Percentiles rank a stretch among this genome's conserved stretches.
phyloP scores from a whole-genome alignment of 1,139 yeast species.

The Taiozyma sp. region DNA sequence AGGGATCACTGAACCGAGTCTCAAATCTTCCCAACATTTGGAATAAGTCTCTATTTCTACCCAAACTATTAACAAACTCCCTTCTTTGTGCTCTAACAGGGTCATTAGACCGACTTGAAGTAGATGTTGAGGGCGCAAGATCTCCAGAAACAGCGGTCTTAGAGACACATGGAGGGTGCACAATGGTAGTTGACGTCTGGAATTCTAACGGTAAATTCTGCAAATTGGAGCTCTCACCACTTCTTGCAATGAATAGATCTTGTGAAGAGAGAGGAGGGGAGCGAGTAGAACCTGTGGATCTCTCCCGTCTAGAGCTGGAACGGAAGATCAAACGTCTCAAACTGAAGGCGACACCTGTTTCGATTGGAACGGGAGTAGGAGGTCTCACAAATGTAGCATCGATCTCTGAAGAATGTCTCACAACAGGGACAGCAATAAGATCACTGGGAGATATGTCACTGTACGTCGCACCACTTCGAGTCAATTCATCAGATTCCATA shows the following conservation, averaged over 20 bases:
- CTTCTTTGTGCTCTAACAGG: conserved; percentile 5
- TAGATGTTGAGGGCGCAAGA: conserved; percentile 1
- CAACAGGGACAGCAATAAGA: background rate
- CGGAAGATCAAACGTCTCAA: background rate
- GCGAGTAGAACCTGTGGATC: background rate
- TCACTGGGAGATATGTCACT: background rate
- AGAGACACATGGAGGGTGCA: background rate
- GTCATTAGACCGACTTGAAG: conserved; percentile 3
- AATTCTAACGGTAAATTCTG: background rate
- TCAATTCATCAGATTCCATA: background rate
- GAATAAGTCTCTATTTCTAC: conserved; percentile 8
- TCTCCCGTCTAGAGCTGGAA: background rate
- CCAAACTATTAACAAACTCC: conserved; percentile 2
- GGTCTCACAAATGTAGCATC: background rate
- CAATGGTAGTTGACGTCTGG: background rate
- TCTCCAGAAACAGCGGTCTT: background rate
- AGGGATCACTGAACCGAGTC: conserved; percentile 5
- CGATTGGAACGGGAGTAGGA: background rate
- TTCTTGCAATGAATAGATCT: background rate
- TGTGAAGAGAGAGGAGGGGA: background rate
- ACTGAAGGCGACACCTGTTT: background rate
- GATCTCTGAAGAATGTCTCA: background rate
- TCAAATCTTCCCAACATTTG: conserved; percentile 13
- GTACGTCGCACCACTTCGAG: background rate
- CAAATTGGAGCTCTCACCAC: background rate